phyloP scores from a whole-genome alignment of 306 rosid species.

The Prunus dulcis region DNA sequence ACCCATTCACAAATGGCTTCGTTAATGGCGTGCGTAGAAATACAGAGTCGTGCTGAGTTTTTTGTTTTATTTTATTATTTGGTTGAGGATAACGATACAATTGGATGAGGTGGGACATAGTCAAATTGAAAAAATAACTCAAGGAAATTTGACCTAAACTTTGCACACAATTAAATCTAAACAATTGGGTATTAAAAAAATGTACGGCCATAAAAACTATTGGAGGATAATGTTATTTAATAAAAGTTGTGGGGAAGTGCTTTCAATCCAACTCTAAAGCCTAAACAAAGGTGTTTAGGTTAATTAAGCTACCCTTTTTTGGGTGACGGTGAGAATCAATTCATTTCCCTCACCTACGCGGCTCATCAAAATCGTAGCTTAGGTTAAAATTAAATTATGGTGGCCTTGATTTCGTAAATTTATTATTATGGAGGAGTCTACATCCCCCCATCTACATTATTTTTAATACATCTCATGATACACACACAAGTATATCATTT shows the following conservation, averaged over 20 bases:
- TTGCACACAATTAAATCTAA: no score
- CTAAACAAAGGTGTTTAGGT: background rate
- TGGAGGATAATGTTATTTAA: constrained; percentile 29
- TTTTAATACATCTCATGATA: no score
- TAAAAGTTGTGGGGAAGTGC: background rate
- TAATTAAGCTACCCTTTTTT: background rate
- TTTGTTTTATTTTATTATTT: background rate
- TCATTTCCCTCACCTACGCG: background rate
- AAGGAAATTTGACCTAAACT: constrained; percentile 32
- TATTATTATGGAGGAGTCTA: no score
- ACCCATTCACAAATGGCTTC: background rate
- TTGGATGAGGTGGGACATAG: background rate
- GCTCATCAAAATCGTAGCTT: background rate
- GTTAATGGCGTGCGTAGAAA: background rate
- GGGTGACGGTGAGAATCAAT: background rate
- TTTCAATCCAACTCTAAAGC: background rate
- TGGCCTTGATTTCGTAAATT: background rate
- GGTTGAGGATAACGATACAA: background rate
- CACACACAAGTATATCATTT: no score
- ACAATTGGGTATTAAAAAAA: background rate
- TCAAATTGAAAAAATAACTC: background rate
- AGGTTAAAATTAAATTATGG: background rate
- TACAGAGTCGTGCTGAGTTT: background rate
- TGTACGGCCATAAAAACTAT: background rate
- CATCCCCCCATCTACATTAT: no score